Evolutionary conservation across 306 rosid genomes (phyloP).

Genomic region (Medicago lupulina): DNA sequence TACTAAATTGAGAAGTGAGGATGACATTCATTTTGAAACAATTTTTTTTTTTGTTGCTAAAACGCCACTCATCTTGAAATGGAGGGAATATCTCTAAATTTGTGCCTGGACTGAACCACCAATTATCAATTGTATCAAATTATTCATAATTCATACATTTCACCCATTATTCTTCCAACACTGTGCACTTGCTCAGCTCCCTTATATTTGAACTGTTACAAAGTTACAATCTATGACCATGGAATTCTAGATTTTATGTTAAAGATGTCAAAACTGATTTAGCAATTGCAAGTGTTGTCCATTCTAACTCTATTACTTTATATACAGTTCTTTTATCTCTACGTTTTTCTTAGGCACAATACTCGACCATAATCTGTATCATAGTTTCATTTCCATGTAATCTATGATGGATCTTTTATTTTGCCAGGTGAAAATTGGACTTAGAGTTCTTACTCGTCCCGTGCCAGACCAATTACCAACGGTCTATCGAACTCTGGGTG

Average conservation of each 20-base stretch:
- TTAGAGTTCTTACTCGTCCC: conserved; percentile 91
- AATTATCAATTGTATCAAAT: conserved; percentile 12
- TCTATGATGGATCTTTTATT: conserved; percentile 1
- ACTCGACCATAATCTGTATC: conserved; percentile 16
- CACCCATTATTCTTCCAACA: not conserved
- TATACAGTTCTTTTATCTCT: conserved; percentile 12
- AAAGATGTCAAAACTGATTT: conserved; percentile 5
- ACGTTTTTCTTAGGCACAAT: not conserved
- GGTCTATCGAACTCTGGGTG: conserved; percentile 77
- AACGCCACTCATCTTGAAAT: too few species aligned
- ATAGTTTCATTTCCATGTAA: not conserved
- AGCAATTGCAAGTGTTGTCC: not conserved
- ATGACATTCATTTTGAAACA: too few species aligned
- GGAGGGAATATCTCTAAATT: not conserved
- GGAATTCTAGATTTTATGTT: conserved; percentile 35
- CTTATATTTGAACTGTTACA: conserved; percentile 23
- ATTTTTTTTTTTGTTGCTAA: too few species aligned
- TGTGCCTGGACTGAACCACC: not conserved
- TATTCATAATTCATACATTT: conserved; percentile 1
- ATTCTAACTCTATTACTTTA: conserved; percentile 1
- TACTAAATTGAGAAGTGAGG: too few species aligned
- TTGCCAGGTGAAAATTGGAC: conserved; percentile 79
- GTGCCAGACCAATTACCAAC: conserved; percentile 68
- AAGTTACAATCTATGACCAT: not conserved
- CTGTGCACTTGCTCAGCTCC: not conserved